Evolutionary conservation across 108 stramenopile genomes (phyloP).

Genomic region (Chaetoceros muelleri): DNA sequence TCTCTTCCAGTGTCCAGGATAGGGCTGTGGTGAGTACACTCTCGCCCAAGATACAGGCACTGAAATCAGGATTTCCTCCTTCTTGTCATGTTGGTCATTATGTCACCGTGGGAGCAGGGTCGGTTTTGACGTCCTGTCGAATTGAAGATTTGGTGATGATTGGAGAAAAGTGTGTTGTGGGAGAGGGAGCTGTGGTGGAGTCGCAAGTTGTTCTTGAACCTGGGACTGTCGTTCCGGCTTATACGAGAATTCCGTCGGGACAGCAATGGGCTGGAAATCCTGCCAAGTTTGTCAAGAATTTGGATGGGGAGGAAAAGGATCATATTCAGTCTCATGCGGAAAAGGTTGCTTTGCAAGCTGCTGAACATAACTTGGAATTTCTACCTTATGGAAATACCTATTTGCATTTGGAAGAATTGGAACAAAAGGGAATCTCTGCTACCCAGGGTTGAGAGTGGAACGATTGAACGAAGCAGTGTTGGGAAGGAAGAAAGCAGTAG

Average conservation of each 20-base stretch:
- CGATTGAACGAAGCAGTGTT: background rate
- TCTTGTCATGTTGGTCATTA: slow-evolving; percentile 78
- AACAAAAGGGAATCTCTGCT: slow-evolving; percentile 37
- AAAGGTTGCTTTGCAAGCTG: slow-evolving; percentile 50
- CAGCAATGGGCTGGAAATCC: slow-evolving; percentile 93
- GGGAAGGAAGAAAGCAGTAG: background rate
- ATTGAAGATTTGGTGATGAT: slow-evolving; percentile 74
- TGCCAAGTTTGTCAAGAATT: slow-evolving; percentile 56
- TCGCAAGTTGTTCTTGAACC: slow-evolving; percentile 77
- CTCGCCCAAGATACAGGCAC: slow-evolving; percentile 32
- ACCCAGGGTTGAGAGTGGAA: slow-evolving; percentile 28
- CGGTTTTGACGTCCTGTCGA: slow-evolving; percentile 70
- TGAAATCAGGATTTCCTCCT: slow-evolving; percentile 74
- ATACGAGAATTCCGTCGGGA: slow-evolving; percentile 75
- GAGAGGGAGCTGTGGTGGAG: slow-evolving; percentile 84
- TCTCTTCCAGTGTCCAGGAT: slow-evolving; percentile 75
- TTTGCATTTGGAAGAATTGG: slow-evolving; percentile 82
- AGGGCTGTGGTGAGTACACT: slow-evolving; percentile 82
- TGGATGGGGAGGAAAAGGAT: slow-evolving; percentile 64
- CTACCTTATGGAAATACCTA: slow-evolving; percentile 80
- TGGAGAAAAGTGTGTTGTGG: slow-evolving; percentile 82
- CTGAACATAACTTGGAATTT: slow-evolving; percentile 83
- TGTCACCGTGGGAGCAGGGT: slow-evolving; percentile 67
- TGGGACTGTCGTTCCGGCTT: slow-evolving; percentile 83
- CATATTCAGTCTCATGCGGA: slow-evolving; percentile 52